Conservation (phyloP, 441 rosid species). For the Biscutella laevigata region DNA sequence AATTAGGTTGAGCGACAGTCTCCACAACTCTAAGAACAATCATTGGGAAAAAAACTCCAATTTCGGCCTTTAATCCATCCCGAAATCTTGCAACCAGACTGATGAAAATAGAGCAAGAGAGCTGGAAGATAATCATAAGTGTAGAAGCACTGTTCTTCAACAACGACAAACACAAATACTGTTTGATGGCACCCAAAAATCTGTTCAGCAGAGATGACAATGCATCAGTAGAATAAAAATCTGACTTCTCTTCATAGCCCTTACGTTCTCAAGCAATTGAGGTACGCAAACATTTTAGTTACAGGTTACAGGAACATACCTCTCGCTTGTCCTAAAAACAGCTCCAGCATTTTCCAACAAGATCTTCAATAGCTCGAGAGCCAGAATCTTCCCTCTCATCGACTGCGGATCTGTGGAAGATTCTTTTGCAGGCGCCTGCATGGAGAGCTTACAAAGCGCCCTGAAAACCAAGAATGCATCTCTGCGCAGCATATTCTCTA, state of each 20-base stretch:
- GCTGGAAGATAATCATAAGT: slow-evolving; percentile 94
- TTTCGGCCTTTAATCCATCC: slow-evolving; percentile 96
- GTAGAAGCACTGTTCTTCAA: slow-evolving; percentile 94
- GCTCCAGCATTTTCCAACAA: slow-evolving; percentile 98
- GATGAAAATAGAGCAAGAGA: slow-evolving; percentile 93
- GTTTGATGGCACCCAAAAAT: slow-evolving; percentile 94
- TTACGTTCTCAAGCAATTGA: slow-evolving; percentile 2
- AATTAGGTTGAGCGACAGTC: slow-evolving; percentile 95
- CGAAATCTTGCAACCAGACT: slow-evolving; percentile 94
- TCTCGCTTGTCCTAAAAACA: slow-evolving; percentile 94
- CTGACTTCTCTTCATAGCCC: background rate
- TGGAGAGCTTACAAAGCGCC: slow-evolving; percentile 95
- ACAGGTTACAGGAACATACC: slow-evolving; percentile 43
- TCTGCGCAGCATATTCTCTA: slow-evolving; percentile 93
- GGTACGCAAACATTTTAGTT: background rate
- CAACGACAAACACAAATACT: slow-evolving; percentile 80
- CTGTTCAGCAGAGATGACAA: slow-evolving; percentile 45
- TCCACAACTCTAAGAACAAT: slow-evolving; percentile 93
- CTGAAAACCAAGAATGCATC: slow-evolving; percentile 97
- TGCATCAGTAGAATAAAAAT: slow-evolving; percentile 9
- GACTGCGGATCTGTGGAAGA: slow-evolving; percentile 74
- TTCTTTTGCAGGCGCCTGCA: slow-evolving; percentile 95
- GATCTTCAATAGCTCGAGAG: slow-evolving; percentile 91
- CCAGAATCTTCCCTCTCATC: slow-evolving; percentile 96
- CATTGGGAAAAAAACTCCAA: slow-evolving; percentile 98